Conservation (phyloP, 768 basidiomycete genomes). For the Leccinum subtestaceum region DNA sequence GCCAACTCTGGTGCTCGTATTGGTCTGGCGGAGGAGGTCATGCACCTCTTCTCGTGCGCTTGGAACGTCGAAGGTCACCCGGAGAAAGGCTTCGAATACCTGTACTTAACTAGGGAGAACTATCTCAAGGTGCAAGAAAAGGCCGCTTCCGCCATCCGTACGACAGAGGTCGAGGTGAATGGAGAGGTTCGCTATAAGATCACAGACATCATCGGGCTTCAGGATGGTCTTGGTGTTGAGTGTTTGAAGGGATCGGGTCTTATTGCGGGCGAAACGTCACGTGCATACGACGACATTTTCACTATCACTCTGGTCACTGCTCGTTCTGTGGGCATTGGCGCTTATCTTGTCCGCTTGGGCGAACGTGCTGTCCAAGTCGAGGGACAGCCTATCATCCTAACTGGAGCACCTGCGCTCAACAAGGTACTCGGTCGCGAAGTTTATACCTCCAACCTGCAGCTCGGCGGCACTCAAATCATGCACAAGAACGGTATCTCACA, state of each 20-base stretch:
- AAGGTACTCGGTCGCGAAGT: slow-evolving; percentile 99
- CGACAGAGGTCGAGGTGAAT: slow-evolving; percentile 77
- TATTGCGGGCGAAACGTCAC: slow-evolving; percentile 96
- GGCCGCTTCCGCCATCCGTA: slow-evolving; percentile 72
- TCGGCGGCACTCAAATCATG: slow-evolving; percentile 99
- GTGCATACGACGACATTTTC: slow-evolving; percentile 99
- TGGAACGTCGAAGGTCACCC: slow-evolving; percentile 83
- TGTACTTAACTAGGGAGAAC: slow-evolving; percentile 93
- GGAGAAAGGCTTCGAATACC: slow-evolving; percentile 94
- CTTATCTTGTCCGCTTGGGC: slow-evolving; percentile 96
- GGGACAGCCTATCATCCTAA: slow-evolving; percentile 98
- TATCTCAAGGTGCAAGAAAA: slow-evolving; percentile 87
- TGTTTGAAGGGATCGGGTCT: slow-evolving; percentile 94
- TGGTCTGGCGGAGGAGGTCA: slow-evolving; percentile 89
- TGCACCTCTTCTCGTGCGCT: slow-evolving; percentile 84
- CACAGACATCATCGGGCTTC: slow-evolving; percentile 94
- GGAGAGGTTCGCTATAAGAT: slow-evolving; percentile 92
- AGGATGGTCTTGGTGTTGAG: slow-evolving; percentile 96
- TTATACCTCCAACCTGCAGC: slow-evolving; percentile 96
- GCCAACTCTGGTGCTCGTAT: slow-evolving; percentile 99
- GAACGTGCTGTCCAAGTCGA: slow-evolving; percentile 98
- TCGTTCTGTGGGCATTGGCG: slow-evolving; percentile 98
- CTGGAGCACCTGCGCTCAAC: slow-evolving; percentile 94
- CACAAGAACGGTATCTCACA: slow-evolving; percentile 99
- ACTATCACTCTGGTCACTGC: slow-evolving; percentile 98